Base-by-base conservation (phyloP, 306 rosid species). In the Mucuna pruriens region DNA sequence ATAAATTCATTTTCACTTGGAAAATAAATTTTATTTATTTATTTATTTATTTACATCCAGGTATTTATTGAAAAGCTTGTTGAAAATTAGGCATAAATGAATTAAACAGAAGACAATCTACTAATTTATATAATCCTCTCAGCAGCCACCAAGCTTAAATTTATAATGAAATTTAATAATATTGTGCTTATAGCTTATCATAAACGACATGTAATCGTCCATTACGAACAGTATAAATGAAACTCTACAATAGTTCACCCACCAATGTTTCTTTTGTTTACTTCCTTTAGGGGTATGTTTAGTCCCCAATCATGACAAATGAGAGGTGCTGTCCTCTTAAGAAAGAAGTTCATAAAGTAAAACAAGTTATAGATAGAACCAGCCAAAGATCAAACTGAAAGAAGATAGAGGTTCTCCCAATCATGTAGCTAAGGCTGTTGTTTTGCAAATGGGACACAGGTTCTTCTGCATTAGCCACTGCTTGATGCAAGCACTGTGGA, bases 391-490 rank as follows among this genome's bases (percentile, higher is more conserved):
- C 66, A 76, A 76, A 45, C 49, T 23, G 51, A 63, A 12, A 73
- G 33, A 45, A 19, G 71, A 73, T 38, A 64, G 58, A 55, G 78
- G 31, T 34, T 75, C 73, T 84, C 85, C 76, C 54, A 23, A 64
- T 91, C 91, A 94, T 61, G 88, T 67, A 10, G 62, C 80, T 87
- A 94, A 80, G 81, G 90, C 97, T 12, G 94, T 87, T 8, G 94
- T 91, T 87, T 94, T 94, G 90, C 98, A 94, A 66, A 91, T 90
- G 16, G 98, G 98, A 77, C 98, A 94, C 68, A 91, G 79, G 74
- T 94, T 94, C 92, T 94, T 94, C 91, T 83, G 94, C 90, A 71
- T 74, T 63, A 94, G 86, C 98, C 98, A 94, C 85, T 90, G 94
- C 85, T 89, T 94, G 85, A 94, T 87, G 85, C 98, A 94, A 75